These are phyloP conservation scores for Coemansia sp. DNA, from an alignment of 192 early-diverging fungal species.

Conservation along the genomic window DNA sequence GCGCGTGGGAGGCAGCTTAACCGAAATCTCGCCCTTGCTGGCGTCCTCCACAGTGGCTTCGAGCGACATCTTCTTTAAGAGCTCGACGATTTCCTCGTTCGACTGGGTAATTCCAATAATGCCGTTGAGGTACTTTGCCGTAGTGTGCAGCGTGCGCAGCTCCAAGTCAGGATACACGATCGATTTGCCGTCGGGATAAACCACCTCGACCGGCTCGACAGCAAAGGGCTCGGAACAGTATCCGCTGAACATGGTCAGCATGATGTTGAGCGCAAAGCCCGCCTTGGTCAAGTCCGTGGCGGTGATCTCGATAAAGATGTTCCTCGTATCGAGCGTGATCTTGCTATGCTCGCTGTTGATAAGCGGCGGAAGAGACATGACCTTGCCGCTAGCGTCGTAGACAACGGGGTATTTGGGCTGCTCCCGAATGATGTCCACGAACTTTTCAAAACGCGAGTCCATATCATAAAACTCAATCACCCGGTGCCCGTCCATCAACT, in stretches of 20 bases:
- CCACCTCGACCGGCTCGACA: constrained; percentile 91
- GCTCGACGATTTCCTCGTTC: constrained; percentile 69
- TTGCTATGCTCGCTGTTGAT: constrained; percentile 99
- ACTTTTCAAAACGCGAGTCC: constrained; percentile 87
- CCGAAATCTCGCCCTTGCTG: constrained; percentile 57
- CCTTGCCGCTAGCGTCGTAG: constrained; percentile 79
- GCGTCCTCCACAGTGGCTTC: constrained; percentile 58
- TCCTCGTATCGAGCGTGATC: constrained; percentile 91
- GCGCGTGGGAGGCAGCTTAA: constrained; percentile 87
- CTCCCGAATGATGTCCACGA: constrained; percentile 91
- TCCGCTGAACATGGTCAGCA: constrained; percentile 95
- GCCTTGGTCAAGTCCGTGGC: constrained; percentile 97
- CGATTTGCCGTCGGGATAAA: constrained; percentile 77
- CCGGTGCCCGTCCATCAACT: constrained; percentile 83
- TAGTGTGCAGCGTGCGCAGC: constrained; percentile 69
- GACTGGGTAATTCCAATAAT: constrained; percentile 75
- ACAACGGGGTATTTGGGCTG: constrained; percentile 91
- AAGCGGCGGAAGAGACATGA: constrained; percentile 96
- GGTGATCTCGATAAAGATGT: constrained; percentile 98
- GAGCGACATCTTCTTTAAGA: constrained; percentile 90
- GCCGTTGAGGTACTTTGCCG: constrained; percentile 87
- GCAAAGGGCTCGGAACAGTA: constrained; percentile 93
- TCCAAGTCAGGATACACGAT: constrained; percentile 76
- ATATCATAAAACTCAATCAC: constrained; percentile 88
- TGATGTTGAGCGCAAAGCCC: constrained; percentile 90